Evolutionary conservation across 2,329 filamentous ascomycete species (phyloP).

Genomic region (Biscogniauxia sp.): DNA sequence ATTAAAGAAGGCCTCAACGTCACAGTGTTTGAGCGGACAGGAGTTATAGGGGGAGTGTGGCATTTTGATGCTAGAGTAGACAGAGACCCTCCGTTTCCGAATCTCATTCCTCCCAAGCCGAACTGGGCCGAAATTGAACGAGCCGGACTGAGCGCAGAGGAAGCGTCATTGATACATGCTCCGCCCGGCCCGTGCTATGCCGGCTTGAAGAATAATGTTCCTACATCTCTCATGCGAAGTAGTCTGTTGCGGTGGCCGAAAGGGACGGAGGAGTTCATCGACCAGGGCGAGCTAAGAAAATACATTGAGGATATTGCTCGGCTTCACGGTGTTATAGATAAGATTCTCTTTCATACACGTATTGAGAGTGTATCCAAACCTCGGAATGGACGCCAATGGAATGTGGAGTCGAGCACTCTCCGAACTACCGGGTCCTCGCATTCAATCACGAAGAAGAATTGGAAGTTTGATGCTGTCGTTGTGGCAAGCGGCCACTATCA

Average conservation of each 20-base stretch:
- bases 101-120: slow-evolving; percentile 23
- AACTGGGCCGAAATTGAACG: slow-evolving; percentile 22
- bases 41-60: slow-evolving; percentile 62
- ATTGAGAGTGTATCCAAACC: slow-evolving; percentile 52
- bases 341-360: slow-evolving; percentile 56
- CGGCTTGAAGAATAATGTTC: slow-evolving; percentile 71
- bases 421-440: slow-evolving; percentile 20
- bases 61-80: slow-evolving; percentile 57
- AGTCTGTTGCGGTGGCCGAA: slow-evolving; percentile 52
- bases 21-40: slow-evolving; percentile 62
- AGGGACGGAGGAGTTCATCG: slow-evolving; percentile 58
- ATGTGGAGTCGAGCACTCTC: slow-evolving; percentile 47
- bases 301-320: slow-evolving; percentile 61
- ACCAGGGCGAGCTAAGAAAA: slow-evolving; percentile 52
- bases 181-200: slow-evolving; percentile 56
- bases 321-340: slow-evolving; percentile 46
- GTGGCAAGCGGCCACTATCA: slow-evolving; percentile 68
- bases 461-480: slow-evolving; percentile 61
- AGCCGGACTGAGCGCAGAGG: slow-evolving; percentile 21
- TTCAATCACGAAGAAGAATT: slow-evolving; percentile 29
- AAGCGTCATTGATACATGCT: slow-evolving; percentile 36
- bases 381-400: slow-evolving; percentile 44
- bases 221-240: slow-evolving; percentile 52
- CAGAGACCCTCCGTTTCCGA: slow-evolving; percentile 30
- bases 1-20: slow-evolving; percentile 58